A percentile compares a stretch with the other conserved stretches of the same genome.
phyloP scores from a whole-genome alignment of 768 basidiomycete genomes.

The Tephrocybe sp. region DNA sequence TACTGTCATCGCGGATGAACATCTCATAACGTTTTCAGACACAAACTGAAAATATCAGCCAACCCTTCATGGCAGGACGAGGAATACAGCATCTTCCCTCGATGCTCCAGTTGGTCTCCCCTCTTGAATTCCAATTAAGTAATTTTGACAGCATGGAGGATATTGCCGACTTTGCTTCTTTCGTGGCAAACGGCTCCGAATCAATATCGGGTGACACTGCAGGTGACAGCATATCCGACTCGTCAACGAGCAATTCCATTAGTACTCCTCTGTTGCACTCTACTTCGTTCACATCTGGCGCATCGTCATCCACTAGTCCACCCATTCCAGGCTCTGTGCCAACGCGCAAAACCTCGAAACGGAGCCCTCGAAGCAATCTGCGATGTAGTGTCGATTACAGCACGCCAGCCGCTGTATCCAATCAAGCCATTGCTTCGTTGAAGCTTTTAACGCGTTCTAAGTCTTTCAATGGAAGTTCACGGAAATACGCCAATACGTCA shows the following conservation, averaged over 20 bases:
- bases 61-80: background rate
- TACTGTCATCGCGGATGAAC: slow-evolving; percentile 9
- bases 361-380: background rate
- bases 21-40: background rate
- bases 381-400: slow-evolving; percentile 1
- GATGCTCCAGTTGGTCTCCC: background rate
- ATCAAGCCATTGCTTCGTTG: background rate
- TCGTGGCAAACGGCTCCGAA: slow-evolving; percentile 6
- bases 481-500: background rate
- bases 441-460: slow-evolving; percentile 7
- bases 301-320: background rate
- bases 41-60: background rate
- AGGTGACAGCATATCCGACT: slow-evolving; percentile 1
- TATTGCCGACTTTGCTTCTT: slow-evolving; percentile 1
- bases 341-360: slow-evolving; percentile 1
- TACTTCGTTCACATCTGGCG: background rate
- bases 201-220: slow-evolving; percentile 7
- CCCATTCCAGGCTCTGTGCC: background rate
- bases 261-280: slow-evolving; percentile 3
- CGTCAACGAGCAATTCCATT: slow-evolving; percentile 5
- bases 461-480: slow-evolving; percentile 3
- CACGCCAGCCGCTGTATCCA: background rate
- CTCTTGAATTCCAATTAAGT: background rate
- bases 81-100: slow-evolving; percentile 5
- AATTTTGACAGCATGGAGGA: slow-evolving; percentile 17